Base-by-base conservation (phyloP, 495 filamentous ascomycete genomes). In the Penicillium lagena region DNA sequence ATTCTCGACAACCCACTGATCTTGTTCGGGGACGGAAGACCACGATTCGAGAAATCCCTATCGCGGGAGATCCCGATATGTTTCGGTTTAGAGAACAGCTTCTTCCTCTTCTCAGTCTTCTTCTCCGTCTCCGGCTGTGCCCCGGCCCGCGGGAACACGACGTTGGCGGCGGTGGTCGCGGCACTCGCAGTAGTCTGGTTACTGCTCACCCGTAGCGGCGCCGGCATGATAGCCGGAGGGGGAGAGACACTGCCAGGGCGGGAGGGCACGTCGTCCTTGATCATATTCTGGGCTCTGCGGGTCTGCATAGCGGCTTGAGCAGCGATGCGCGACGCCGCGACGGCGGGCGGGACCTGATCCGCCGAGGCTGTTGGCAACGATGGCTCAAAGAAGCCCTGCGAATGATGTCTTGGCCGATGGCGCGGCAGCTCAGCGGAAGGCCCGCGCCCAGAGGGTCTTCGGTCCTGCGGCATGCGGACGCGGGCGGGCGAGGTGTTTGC, bases 381-480 rank as follows among this genome's bases (percentile, higher is more conserved):
- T 6, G 90, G 86, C 63, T 96, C 90, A 55, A 95, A 96, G 67
- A 89, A 83, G 44, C 90, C 90, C 53, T 90, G 87, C 14, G 83
- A 90, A 53, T 90, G 82, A 57, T 85, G 79, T 47, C 81, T 68
- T 11, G 67, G 66, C 13, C 73, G 68, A 47, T 75, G 72, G 38
- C 62, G 55, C 39, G 58, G 60, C 30, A 65, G 42, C 34, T 71
- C 73, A 14, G 60, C 30, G 32, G 66, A 68, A 37, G 51, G 56
- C 13, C 50, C 59, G 40, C 72, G 69, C 37, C 67, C 66, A 34
- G 68, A 72, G 15, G 65, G 62, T 48, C 60, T 61, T 27, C 67
- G 58, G 30, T 55, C 55, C 12, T 65, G 56, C 14, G 54, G 53
- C 29, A 75, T 67, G n/a, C 63, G 32, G 32, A 6, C 32, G 47